These are phyloP conservation scores for Globisporangium parvum DNA, from an alignment of 352 stramenopile genomes.

Conservation along the genomic window DNA sequence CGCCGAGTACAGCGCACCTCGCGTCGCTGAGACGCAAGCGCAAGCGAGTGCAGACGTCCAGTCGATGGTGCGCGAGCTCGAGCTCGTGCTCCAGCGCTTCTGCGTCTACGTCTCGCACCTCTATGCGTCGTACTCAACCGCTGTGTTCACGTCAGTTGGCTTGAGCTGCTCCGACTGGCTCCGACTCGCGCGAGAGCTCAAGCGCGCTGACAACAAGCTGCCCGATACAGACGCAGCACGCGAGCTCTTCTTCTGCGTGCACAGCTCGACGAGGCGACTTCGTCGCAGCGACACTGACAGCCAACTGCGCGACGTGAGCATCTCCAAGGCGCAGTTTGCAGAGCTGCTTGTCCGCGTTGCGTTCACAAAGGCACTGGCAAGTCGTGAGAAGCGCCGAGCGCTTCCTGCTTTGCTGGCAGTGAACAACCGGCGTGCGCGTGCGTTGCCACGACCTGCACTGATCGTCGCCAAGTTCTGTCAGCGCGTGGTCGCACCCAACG, in stretches of 20 bases:
- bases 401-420: not conserved
- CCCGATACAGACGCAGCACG: slow-evolving; percentile 1
- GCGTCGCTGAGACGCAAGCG: not conserved
- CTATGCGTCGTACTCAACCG: slow-evolving; percentile 30
- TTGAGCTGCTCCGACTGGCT: slow-evolving; percentile 22
- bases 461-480: slow-evolving; percentile 38
- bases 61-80: slow-evolving; percentile 17
- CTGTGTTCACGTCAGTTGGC: slow-evolving; percentile 19
- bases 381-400: not conserved
- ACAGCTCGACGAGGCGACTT: not conserved
- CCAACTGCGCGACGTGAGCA: slow-evolving; percentile 3
- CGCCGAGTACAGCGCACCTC: not conserved
- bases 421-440: not conserved
- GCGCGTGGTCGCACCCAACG: slow-evolving; percentile 22
- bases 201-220: slow-evolving; percentile 23
- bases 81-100: slow-evolving; percentile 36
- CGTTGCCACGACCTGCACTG: slow-evolving; percentile 14
- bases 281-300: not conserved
- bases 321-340: slow-evolving; percentile 12
- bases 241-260: slow-evolving; percentile 8
- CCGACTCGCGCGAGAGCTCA: slow-evolving; percentile 26
- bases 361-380: not conserved
- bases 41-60: too few species aligned
- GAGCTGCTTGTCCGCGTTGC: slow-evolving; percentile 12
- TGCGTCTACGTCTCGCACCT: slow-evolving; percentile 33